These are phyloP conservation scores for Rossbeevera mucosa DNA, from an alignment of 768 basidiomycete genomes.

Conservation along the genomic window DNA sequence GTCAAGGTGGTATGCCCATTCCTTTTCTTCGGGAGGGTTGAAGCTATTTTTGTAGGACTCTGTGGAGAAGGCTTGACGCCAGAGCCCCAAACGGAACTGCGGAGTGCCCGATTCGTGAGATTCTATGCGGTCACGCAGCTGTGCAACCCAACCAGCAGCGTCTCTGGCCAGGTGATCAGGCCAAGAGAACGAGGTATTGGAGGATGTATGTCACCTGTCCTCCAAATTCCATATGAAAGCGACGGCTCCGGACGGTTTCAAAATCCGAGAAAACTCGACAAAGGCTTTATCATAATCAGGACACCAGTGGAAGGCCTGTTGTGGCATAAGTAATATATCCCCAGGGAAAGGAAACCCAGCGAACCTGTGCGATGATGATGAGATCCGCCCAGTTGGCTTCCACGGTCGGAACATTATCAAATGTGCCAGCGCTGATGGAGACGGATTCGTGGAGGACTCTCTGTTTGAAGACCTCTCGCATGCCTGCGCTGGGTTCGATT, in stretches of 20 bases:
- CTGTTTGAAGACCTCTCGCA: slow-evolving; percentile 68
- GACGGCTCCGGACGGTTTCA: slow-evolving; percentile 69
- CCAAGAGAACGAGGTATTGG: not conserved
- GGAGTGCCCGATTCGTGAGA: slow-evolving; percentile 67
- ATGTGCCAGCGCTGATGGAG: slow-evolving; percentile 59
- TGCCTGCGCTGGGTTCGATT: slow-evolving; percentile 83
- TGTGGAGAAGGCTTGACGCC: slow-evolving; percentile 68
- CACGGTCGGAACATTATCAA: slow-evolving; percentile 53
- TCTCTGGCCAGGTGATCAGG: slow-evolving; percentile 36
- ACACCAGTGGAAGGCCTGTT: slow-evolving; percentile 92
- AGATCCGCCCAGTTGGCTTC: slow-evolving; percentile 70
- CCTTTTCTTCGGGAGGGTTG: slow-evolving; percentile 50
- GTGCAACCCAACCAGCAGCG: slow-evolving; percentile 66
- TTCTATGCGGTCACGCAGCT: slow-evolving; percentile 67
- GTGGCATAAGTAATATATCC: slow-evolving; percentile 4
- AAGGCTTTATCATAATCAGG: slow-evolving; percentile 70
- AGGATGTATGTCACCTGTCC: slow-evolving; percentile 47
- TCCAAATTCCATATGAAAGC: slow-evolving; percentile 91
- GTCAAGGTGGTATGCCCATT: slow-evolving; percentile 49
- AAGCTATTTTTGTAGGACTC: slow-evolving; percentile 58
- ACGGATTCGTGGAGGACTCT: slow-evolving; percentile 52
- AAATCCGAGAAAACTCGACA: slow-evolving; percentile 71
- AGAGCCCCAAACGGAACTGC: slow-evolving; percentile 73
- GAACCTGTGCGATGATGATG: slow-evolving; percentile 71
- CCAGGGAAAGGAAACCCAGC: slow-evolving; percentile 3